A percentile compares a stretch with the other conserved stretches of the same genome.
phyloP scores from a whole-genome alignment of 192 early-diverging fungal species.

The Dissophora ornata region DNA sequence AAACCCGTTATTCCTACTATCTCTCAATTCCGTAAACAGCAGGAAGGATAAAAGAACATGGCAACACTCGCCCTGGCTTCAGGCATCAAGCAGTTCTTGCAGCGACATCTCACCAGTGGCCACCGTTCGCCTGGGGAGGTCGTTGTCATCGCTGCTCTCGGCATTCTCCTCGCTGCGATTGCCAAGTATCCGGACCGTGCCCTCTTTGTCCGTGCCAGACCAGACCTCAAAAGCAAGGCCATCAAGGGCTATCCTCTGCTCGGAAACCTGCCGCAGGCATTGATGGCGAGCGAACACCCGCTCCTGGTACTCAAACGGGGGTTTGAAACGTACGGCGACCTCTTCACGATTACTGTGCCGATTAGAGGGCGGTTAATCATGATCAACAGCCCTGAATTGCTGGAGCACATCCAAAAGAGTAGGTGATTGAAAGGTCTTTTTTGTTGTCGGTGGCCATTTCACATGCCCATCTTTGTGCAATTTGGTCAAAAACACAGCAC shows the following conservation, averaged over 20 bases:
- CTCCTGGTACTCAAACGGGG: neutral
- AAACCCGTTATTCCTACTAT: no score
- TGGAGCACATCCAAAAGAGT: conserved; percentile 47
- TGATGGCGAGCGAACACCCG: neutral
- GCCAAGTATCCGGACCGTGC: conserved; percentile 30
- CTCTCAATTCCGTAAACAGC: no score
- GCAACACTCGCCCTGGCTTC: neutral
- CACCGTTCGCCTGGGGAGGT: conserved; percentile 1
- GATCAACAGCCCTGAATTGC: conserved; percentile 29
- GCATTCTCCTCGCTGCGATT: conserved; percentile 18
- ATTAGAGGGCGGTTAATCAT: conserved; percentile 29
- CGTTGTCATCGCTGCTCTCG: conserved; percentile 18
- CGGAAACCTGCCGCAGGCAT: conserved; percentile 21
- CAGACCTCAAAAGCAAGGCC: conserved; percentile 22
- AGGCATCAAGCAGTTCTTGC: conserved; percentile 2
- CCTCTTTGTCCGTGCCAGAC: conserved; percentile 18
- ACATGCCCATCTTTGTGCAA: neutral
- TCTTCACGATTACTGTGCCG: conserved; percentile 26
- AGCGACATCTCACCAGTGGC: neutral
- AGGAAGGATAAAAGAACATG: no score
- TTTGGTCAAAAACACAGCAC: no score
- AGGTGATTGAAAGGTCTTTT: conserved; percentile 1
- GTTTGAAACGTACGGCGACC: conserved; percentile 7
- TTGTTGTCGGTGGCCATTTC: no score
- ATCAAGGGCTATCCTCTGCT: conserved; percentile 12